A percentile compares a stretch with the other conserved stretches of the same genome.
Evolutionary conservation across 129 eudicot genomes (phyloP).

Genomic region (Pulicaria dysenterica): DNA sequence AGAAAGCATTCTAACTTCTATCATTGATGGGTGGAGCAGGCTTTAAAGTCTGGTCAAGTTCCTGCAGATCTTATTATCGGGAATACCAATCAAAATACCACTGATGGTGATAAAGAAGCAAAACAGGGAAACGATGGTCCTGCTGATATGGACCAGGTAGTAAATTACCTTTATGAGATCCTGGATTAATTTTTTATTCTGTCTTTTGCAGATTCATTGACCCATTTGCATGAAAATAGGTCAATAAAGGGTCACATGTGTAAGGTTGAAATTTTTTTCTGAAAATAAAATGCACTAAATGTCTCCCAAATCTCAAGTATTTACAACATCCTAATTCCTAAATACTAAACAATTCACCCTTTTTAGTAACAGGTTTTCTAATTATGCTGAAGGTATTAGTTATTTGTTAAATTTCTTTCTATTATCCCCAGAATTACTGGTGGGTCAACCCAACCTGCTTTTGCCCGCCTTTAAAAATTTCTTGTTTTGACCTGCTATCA

Average conservation of each 20-base stretch:
- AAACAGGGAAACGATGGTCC: conserved; percentile 51
- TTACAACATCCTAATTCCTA: background rate
- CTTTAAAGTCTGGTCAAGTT: conserved; percentile 85
- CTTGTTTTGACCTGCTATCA: background rate
- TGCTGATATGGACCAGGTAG: conserved; percentile 80
- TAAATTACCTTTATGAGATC: background rate
- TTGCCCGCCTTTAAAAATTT: background rate
- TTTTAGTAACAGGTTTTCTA: background rate
- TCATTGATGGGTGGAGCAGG: conserved; percentile 44
- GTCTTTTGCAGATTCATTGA: background rate
- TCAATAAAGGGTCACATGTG: conserved; percentile 1
- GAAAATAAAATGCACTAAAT: background rate
- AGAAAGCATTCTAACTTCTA: background rate
- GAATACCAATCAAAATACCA: conserved; percentile 41
- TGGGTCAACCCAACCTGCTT: conserved; percentile 1
- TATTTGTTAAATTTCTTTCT: too few species aligned
- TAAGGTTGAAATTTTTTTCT: background rate
- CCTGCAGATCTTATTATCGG: conserved; percentile 67
- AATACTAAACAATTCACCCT: background rate
- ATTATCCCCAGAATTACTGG: background rate
- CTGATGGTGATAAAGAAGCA: conserved; percentile 48
- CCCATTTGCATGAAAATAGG: background rate
- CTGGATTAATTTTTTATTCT: background rate
- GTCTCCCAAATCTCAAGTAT: background rate
- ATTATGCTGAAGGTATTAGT: background rate